Conservation (phyloP, 345 rosid species). For the Salix arbutifolia region DNA sequence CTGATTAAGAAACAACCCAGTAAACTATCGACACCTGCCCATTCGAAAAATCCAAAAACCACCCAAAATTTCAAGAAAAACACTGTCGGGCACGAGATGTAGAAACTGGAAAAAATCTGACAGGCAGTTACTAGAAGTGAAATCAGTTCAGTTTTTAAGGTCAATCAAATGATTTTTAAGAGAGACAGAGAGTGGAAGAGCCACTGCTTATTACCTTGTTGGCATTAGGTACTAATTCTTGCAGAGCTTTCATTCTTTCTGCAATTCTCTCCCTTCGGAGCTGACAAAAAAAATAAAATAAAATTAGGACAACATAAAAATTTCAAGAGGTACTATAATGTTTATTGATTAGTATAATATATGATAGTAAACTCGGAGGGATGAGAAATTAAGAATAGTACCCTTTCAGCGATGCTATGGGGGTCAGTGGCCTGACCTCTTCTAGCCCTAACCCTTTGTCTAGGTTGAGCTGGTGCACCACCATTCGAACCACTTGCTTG, state of each 20-base stretch:
- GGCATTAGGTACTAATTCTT: constrained; percentile 93
- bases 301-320: neutral
- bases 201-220: constrained; percentile 55
- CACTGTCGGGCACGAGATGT: neutral
- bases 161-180: neutral
- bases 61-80: neutral
- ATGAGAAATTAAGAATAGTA: constrained; percentile 15
- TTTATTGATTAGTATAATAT: too few species aligned
- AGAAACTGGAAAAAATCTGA: neutral
- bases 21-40: neutral
- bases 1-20: neutral
- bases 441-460: constrained; percentile 82
- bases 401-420: constrained; percentile 95
- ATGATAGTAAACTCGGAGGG: neutral
- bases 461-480: constrained; percentile 59
- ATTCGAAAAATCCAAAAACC: too few species aligned
- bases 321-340: too few species aligned
- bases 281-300: constrained; percentile 32
- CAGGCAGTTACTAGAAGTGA: neutral
- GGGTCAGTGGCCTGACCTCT: constrained; percentile 99
- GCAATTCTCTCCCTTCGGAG: constrained; percentile 93
- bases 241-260: constrained; percentile 96
- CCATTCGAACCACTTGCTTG: constrained; percentile 51
- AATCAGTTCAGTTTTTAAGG: neutral
- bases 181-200: neutral